Percentiles rank a stretch among this genome's conserved stretches.
These are phyloP conservation scores for Passiflora organensis DNA, from an alignment of 345 rosid genomes.

Conservation along the genomic window DNA sequence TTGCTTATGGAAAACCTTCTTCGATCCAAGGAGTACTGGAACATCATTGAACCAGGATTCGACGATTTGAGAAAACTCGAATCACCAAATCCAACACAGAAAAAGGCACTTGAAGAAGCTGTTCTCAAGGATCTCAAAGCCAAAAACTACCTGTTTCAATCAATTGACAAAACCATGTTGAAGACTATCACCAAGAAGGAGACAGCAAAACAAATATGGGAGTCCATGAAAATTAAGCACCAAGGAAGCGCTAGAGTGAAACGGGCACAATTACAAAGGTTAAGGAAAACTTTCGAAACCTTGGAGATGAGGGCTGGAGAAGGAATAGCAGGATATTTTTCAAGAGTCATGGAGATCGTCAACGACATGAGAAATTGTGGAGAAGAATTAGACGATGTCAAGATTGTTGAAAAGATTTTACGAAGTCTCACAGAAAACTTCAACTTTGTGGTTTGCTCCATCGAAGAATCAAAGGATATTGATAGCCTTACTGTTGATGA, in stretches of 20 bases:
- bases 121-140: background rate
- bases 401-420: background rate
- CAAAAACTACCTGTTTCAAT: background rate
- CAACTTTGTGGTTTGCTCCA: too few species aligned
- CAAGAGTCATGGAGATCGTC: background rate
- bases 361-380: background rate
- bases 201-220: background rate
- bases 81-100: background rate
- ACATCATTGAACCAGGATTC: background rate
- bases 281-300: background rate
- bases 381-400: background rate
- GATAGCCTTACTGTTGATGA: background rate
- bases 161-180: background rate
- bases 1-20: background rate
- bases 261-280: background rate
- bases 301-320: background rate
- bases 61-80: background rate
- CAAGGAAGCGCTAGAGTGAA: background rate
- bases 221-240: background rate
- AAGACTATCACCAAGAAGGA: background rate
- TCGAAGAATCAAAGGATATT: too few species aligned
- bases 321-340: background rate
- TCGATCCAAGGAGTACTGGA: background rate
- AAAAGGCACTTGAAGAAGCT: background rate
- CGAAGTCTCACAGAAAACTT: too few species aligned